Conservation (phyloP, 148 eudicot genomes). For the Nepenthes mirabilis region DNA sequence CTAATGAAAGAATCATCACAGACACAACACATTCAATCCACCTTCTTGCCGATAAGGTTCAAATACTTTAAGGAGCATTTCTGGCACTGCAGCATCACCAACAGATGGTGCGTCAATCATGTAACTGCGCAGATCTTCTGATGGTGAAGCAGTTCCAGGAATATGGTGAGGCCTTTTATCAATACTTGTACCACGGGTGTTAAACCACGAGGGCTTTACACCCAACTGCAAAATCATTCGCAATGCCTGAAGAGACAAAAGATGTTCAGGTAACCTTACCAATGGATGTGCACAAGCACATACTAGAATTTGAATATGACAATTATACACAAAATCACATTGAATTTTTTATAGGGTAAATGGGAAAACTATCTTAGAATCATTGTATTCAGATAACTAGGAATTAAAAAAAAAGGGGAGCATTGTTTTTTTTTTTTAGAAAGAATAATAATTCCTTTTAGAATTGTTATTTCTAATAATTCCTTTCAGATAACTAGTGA, state of each 20-base stretch:
- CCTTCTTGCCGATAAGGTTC: constrained; percentile 97
- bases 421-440: no score
- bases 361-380: no score
- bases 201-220: constrained; percentile 89
- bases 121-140: constrained; percentile 80
- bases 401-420: no score
- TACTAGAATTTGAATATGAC: no score
- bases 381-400: no score
- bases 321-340: no score
- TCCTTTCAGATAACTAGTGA: no score
- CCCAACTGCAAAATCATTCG: constrained; percentile 92
- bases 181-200: constrained; percentile 32
- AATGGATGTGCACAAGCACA: background rate
- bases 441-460: no score
- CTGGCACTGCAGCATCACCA: constrained; percentile 91
- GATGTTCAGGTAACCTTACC: constrained; percentile 2
- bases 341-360: no score
- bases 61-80: constrained; percentile 91
- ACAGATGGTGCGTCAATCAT: constrained; percentile 59
- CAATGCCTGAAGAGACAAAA: constrained; percentile 49
- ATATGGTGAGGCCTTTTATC: constrained; percentile 36
- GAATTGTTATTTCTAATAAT: no score
- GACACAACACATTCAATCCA: constrained; percentile 12
- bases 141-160: constrained; percentile 38
- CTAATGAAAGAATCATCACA: constrained; percentile 4